Evolutionary conservation across 2,329 filamentous ascomycete genomes (phyloP), one percentile per base, ranked within the genome.

Genomic region (Fusarium sarcochroum): DNA sequence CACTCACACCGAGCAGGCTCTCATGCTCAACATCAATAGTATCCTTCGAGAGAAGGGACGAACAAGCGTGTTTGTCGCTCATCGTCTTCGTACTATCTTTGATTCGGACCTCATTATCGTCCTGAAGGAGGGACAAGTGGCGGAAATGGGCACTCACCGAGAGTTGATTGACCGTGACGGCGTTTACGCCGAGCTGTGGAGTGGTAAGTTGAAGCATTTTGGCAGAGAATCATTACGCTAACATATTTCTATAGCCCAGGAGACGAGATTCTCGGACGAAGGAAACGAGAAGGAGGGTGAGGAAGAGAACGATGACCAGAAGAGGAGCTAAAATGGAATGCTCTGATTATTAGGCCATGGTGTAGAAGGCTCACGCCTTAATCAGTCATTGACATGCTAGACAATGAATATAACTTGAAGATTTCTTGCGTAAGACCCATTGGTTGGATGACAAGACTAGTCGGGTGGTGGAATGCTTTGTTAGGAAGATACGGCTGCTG

Each of bases 41-140:
- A 96, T 98, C 53, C 83, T 98, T 54, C 91, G 91, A 71, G 94
- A 97, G 75, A 97, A 97, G 82, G 84, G 85, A 5, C 88, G 94
- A 58, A 98, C 96, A 1, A 98, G 94, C 71, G 93, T 99, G 1
- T 98, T 98, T 76, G 92, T 99, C 7, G 96, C 96, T 8, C 96
- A 98, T 79, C 88, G 96, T 18, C 82, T 99, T 62, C 88, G 95
- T 52, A 98, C 96, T 0, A 98, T 99, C 69, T 97, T 93, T 75
- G 96, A 98, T 75, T 93, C 93, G 38, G 92, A 98, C 79, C 83
- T 94, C 73, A 98, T 98, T 72, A 94, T 98, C 73, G 96, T 98
- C 37, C 82, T 98, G 58, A 91, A 90, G 76, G 90, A 92, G 63
- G 96, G 96, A 0, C 84, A 83, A 15, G 94, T 98, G n/a, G 93